These are phyloP conservation scores for Anthostomella pinea DNA, from an alignment of 2,329 filamentous ascomycete species.

Conservation along the genomic window DNA sequence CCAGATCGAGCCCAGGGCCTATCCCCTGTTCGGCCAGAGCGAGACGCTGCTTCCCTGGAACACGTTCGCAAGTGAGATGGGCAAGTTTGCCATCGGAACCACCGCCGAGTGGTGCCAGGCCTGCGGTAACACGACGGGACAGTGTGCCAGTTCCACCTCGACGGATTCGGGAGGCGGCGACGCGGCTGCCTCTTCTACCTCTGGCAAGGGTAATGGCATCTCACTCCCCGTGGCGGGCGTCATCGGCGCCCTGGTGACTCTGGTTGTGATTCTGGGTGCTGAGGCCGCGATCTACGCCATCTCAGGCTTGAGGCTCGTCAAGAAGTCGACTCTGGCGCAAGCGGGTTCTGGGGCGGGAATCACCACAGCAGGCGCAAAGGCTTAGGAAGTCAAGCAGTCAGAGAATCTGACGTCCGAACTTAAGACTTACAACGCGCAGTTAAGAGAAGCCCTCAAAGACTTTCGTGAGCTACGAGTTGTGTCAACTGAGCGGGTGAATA, in stretches of 20 bases:
- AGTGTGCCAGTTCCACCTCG: constrained; percentile 51
- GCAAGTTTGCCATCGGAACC: constrained; percentile 63
- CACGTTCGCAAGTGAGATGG: constrained; percentile 63
- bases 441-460: too few species aligned
- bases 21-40: constrained; percentile 58
- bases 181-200: constrained; percentile 18
- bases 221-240: constrained; percentile 75
- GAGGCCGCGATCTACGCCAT: constrained; percentile 42
- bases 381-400: constrained; percentile 13
- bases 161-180: constrained; percentile 26
- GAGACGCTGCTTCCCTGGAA: constrained; percentile 61
- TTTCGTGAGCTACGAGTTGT: too few species aligned
- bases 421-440: too few species aligned
- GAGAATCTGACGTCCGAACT: too few species aligned
- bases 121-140: constrained; percentile 70
- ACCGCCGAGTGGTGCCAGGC: constrained; percentile 68
- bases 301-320: constrained; percentile 46
- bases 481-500: too few species aligned
- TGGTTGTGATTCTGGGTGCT: constrained; percentile 47
- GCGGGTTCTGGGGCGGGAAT: constrained; percentile 8
- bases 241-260: constrained; percentile 68
- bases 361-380: constrained; percentile 15
- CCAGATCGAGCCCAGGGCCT: constrained; percentile 48
- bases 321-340: constrained; percentile 40
- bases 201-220: constrained; percentile 51